phyloP scores from a whole-genome alignment of 1,284 basidiomycete genomes.

The Thelephora terrestris region DNA sequence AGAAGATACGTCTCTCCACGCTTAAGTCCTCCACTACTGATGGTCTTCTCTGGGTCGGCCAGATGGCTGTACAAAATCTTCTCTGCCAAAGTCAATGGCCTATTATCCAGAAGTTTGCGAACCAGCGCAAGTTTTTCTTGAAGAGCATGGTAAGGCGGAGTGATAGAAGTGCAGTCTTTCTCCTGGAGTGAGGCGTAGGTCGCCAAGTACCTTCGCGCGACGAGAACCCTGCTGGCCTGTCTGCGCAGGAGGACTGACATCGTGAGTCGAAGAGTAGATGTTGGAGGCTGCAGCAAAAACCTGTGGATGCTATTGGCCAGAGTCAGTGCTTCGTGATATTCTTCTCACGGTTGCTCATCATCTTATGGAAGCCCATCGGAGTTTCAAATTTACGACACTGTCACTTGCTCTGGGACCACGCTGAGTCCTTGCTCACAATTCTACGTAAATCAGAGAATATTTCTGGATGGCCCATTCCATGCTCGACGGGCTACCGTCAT shows the following conservation, averaged over 20 bases:
- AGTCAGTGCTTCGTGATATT: not conserved
- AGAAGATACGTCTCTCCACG: constrained; percentile 89
- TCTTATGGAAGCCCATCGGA: not conserved
- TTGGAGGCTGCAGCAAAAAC: too few relatives aligned
- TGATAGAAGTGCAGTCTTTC: constrained; percentile 73
- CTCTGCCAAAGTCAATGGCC: constrained; percentile 87
- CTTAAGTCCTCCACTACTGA: constrained; percentile 58
- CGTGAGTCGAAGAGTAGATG: not conserved
- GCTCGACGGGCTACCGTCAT: too few relatives aligned
- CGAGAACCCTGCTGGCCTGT: not conserved
- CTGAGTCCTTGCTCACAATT: too few relatives aligned
- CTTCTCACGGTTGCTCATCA: not conserved
- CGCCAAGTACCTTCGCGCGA: constrained; percentile 31
- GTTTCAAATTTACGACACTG: too few relatives aligned
- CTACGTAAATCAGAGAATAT: too few relatives aligned
- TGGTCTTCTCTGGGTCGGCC: constrained; percentile 64
- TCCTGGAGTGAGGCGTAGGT: constrained; percentile 42
- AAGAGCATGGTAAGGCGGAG: constrained; percentile 80
- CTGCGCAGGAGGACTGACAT: not conserved
- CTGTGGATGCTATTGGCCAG: too few relatives aligned
- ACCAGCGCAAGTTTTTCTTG: constrained; percentile 70
- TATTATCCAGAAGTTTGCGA: constrained; percentile 54
- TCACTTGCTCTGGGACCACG: too few relatives aligned
- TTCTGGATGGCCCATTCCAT: too few relatives aligned
- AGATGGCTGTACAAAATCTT: constrained; percentile 98